Conservation (phyloP, 164 flowering plant species). For the Akebia trifoliata region DNA sequence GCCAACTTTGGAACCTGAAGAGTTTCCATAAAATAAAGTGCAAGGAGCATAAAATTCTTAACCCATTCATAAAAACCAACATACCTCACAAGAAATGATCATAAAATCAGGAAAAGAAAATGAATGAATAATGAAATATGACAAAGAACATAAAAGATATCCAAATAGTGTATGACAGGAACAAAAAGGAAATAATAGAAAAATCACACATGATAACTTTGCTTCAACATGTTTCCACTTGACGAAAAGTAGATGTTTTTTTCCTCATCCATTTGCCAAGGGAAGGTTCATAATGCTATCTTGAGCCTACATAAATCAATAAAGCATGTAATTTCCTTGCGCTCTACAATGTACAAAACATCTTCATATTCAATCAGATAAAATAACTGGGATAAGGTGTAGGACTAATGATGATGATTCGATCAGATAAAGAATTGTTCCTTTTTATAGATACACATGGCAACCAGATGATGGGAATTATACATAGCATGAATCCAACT, state of each 20-base stretch:
- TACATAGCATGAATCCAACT: too few relatives aligned
- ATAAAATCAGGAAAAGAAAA: too few relatives aligned
- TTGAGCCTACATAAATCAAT: constrained; percentile 50
- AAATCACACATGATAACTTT: constrained; percentile 48
- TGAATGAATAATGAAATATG: background rate
- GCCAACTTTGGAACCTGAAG: too few relatives aligned
- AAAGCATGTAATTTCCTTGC: background rate
- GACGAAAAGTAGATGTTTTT: constrained; percentile 70
- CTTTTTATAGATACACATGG: too few relatives aligned
- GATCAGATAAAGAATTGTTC: too few relatives aligned
- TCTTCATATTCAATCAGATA: background rate
- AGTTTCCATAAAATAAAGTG: too few relatives aligned
- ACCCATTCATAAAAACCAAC: too few relatives aligned
- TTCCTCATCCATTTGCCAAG: constrained; percentile 84
- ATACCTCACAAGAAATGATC: too few relatives aligned
- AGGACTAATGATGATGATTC: too few relatives aligned
- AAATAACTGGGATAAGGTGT: background rate
- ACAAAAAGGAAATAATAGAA: background rate
- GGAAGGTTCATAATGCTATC: constrained; percentile 77
- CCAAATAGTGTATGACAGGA: background rate
- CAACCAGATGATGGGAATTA: too few relatives aligned
- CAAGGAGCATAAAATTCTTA: too few relatives aligned
- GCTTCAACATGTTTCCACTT: constrained; percentile 91
- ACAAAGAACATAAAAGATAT: background rate
- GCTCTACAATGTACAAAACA: too few relatives aligned